These are phyloP conservation scores for Xylariaceae sp. DNA, from an alignment of 2,329 filamentous ascomycete species.

Conservation along the genomic window DNA sequence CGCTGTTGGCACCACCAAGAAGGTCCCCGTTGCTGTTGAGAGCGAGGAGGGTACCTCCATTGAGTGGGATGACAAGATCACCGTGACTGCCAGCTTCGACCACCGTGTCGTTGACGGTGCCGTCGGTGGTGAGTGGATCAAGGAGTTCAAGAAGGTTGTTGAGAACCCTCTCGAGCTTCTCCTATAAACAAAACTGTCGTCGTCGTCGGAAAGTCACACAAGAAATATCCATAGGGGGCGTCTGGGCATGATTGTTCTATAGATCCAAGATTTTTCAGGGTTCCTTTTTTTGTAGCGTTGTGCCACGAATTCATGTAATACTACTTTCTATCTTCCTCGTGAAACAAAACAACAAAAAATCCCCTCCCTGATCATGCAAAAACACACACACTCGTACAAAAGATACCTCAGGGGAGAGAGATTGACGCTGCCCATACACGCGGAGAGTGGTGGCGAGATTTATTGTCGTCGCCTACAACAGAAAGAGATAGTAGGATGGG, in stretches of 20 bases:
- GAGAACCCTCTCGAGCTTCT: constrained; percentile 96
- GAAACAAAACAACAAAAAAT: neutral
- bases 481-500: neutral
- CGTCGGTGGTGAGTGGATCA: constrained; percentile 93
- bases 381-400: neutral
- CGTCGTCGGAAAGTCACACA: neutral
- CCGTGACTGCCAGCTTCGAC: constrained; percentile 92
- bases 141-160: constrained; percentile 92
- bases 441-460: neutral
- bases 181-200: constrained; percentile 52
- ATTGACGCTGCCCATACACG: neutral
- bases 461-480: neutral
- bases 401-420: neutral
- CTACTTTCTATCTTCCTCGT: constrained; percentile 12
- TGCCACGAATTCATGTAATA: constrained; percentile 27
- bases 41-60: constrained; percentile 74
- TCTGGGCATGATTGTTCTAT: constrained; percentile 31
- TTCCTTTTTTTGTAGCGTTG: constrained; percentile 27
- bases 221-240: constrained; percentile 23
- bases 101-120: constrained; percentile 98
- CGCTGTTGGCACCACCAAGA: constrained; percentile 88
- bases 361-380: neutral
- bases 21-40: constrained; percentile 85
- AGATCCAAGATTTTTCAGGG: constrained; percentile 26
- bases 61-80: constrained; percentile 96